phyloP scores from a whole-genome alignment of 2,329 filamentous ascomycete genomes.

The Pseudogymnoascus verrucosus region DNA sequence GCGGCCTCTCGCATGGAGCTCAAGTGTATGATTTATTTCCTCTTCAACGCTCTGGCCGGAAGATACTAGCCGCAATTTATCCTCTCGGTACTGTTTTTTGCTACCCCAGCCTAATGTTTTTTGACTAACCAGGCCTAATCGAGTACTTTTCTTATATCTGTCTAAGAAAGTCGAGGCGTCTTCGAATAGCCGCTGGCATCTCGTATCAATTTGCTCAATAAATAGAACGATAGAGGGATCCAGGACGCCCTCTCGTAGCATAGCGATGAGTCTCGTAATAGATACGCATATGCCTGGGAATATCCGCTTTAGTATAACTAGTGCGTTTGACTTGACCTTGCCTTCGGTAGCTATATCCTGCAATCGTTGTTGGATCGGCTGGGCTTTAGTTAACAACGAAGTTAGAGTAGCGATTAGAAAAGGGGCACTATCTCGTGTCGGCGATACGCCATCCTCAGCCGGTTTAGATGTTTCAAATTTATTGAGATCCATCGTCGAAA shows the following conservation, averaged over 20 bases:
- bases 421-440: not conserved
- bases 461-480: not conserved
- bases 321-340: not conserved
- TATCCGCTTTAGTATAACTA: not conserved
- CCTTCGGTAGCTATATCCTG: not conserved
- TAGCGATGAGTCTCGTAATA: not conserved
- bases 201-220: not conserved
- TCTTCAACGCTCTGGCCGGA: not conserved
- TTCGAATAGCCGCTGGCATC: not conserved
- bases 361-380: not conserved
- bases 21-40: not conserved
- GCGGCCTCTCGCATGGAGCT: not conserved
- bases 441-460: not conserved
- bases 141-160: not conserved
- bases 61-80: not conserved
- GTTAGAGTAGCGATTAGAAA: not conserved
- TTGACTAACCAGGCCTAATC: not conserved
- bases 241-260: not conserved
- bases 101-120: not conserved
- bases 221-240: not conserved
- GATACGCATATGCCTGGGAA: not conserved
- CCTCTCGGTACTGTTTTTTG: not conserved
- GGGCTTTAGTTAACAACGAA: not conserved
- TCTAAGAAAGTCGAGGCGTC: not conserved
- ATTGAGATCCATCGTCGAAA: not conserved